Base-by-base conservation (phyloP, 805 yeast species). In the Wickerhamiella spandovensis region DNA sequence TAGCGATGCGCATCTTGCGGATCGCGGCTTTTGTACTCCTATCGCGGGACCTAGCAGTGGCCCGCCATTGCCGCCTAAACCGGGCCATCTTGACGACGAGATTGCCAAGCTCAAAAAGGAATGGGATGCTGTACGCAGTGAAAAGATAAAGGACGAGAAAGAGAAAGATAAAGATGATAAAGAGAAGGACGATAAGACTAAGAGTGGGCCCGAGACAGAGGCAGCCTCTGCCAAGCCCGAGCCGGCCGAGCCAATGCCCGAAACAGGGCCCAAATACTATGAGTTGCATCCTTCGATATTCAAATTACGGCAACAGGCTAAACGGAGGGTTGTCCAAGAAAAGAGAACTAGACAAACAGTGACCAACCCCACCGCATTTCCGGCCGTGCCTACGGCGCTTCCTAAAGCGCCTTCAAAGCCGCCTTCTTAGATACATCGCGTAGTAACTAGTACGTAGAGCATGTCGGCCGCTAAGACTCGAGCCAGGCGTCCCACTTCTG, bases 401-500 rank as follows among this genome's bases (percentile, higher is more conserved):
- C 57, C 57, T 1, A 46, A 42, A 3, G 15, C 32, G 3, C 32
- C 32, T 28, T 28, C 32, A 3, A 28, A 28, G 32, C 32, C 32
- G 32, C 32, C 32, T 25, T 25, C n/a, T n/a, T n/a, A n/a, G n/a
- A n/a, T n/a, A 15, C 9, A 18, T 18, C 17, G 42, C 44, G 6
- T 13, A 5, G 5, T 21, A 28, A 21, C 5, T 28, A 28, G 12
- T 28, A 28, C 12, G 8, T 28, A 28, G n/a, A n/a, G n/a, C n/a
- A n/a, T n/a, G n/a, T n/a, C n/a, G n/a, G n/a, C n/a, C 21, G 7
- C 23, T 10, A 89, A 55, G 79, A 82, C 20, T 35, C 39, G 32
- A 89, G 71, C 95, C 95, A 89, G 55, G 79, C 73, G 55, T 74
- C 77, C 87, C 95, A 84, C 18, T 67, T 67, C 4, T 68, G 74